These are phyloP conservation scores for Cryphonectria carpinicola DNA, from an alignment of 2,329 filamentous ascomycete species.

Conservation along the genomic window DNA sequence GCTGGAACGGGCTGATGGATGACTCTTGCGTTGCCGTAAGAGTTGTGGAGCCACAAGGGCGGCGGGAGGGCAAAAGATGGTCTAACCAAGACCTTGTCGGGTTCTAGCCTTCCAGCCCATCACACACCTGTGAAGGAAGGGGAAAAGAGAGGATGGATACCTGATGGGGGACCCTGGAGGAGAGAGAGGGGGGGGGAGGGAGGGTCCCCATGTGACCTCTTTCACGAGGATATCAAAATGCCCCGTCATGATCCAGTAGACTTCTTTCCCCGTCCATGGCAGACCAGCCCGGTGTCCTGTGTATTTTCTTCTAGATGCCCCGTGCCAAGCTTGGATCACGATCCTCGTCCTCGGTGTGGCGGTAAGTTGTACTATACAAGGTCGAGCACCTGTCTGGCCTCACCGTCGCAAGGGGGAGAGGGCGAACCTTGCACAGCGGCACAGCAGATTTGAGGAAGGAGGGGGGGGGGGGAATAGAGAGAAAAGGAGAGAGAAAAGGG, in stretches of 20 bases:
- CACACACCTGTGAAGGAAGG: background rate
- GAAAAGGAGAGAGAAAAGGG: background rate
- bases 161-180: background rate
- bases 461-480: background rate
- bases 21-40: conserved; percentile 15
- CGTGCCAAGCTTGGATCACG: background rate
- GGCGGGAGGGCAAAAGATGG: background rate
- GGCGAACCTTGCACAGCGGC: background rate
- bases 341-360: background rate
- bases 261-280: background rate
- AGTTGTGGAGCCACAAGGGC: conserved; percentile 7
- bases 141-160: too few species aligned
- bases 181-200: too few species aligned
- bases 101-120: background rate
- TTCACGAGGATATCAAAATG: background rate
- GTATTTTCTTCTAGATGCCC: background rate
- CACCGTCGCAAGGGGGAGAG: background rate
- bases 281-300: background rate
- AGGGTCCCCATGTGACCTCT: background rate
- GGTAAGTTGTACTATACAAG: too few species aligned
- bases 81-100: background rate
- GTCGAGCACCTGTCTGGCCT: background rate
- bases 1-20: conserved; percentile 1
- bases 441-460: background rate
- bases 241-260: background rate